Evolutionary conservation across 768 basidiomycete species (phyloP).

Genomic region (Erythrobasidium yunnanense): DNA sequence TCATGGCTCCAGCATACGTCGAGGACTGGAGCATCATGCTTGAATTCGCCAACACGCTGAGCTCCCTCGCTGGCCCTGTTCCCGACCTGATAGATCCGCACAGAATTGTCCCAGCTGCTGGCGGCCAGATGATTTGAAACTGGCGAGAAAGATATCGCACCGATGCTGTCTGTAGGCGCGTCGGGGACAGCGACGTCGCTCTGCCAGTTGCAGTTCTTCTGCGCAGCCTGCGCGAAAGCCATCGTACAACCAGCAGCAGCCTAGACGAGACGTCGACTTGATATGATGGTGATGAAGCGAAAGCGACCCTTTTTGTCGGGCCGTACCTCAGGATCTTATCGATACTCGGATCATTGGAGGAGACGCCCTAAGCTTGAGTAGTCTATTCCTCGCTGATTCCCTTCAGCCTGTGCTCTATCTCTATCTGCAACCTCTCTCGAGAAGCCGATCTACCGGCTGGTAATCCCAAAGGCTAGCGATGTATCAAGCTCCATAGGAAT

Average conservation of each 20-base stretch:
- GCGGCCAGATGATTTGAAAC: constrained; percentile 82
- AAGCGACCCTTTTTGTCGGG: background rate
- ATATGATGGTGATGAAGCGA: background rate
- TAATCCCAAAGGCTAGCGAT: too few species aligned
- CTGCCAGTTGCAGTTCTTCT: background rate
- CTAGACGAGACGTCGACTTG: background rate
- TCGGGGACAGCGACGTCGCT: constrained; percentile 51
- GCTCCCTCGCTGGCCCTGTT: constrained; percentile 69
- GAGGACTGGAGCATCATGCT: constrained; percentile 79
- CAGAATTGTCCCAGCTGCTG: constrained; percentile 83
- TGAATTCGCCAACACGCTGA: constrained; percentile 62
- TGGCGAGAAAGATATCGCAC: constrained; percentile 69
- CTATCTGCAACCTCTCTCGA: too few species aligned
- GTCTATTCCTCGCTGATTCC: too few species aligned
- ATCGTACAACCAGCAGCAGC: background rate
- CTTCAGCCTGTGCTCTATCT: too few species aligned
- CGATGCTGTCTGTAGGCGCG: constrained; percentile 77
- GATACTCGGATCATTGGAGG: background rate
- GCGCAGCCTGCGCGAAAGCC: background rate
- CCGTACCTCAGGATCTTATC: background rate
- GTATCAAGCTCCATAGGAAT: too few species aligned
- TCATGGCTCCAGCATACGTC: constrained; percentile 68
- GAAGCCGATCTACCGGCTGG: too few species aligned
- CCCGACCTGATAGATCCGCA: constrained; percentile 78
- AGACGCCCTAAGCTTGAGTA: too few species aligned